Conservation (phyloP, 2,329 filamentous ascomycete genomes). For the Xylariaceae sp. region DNA sequence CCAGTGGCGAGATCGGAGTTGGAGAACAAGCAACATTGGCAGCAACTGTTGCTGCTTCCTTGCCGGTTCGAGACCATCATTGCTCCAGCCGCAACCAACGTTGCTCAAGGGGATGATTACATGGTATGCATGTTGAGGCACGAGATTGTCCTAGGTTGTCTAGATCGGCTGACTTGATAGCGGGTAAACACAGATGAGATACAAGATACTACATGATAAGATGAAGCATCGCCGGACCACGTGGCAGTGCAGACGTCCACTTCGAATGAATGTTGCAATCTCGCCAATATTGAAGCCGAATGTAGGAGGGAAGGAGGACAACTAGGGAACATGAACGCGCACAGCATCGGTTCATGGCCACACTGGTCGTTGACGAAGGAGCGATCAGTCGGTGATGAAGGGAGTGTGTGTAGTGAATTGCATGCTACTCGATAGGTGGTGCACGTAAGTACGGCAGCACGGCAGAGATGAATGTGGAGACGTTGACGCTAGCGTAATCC, state of each 20-base stretch:
- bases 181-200: neutral
- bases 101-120: neutral
- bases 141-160: neutral
- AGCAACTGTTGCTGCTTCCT: neutral
- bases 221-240: neutral
- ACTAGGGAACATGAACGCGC: neutral
- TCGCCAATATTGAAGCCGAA: neutral
- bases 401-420: neutral
- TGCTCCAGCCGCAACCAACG: neutral
- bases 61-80: neutral
- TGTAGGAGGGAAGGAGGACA: neutral
- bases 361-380: neutral
- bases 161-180: neutral
- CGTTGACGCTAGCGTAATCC: too few species aligned
- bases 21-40: neutral
- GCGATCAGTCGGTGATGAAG: neutral
- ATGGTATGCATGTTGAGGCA: neutral
- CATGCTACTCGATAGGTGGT: neutral
- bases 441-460: neutral
- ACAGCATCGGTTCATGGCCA: neutral
- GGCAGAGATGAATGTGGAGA: too few species aligned
- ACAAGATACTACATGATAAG: neutral
- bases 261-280: neutral
- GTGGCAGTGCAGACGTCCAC: neutral
- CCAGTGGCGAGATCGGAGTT: slow-evolving; percentile 12